Base-by-base conservation (phyloP, 2,329 filamentous ascomycete species). In the Thielaviopsis musarum region DNA sequence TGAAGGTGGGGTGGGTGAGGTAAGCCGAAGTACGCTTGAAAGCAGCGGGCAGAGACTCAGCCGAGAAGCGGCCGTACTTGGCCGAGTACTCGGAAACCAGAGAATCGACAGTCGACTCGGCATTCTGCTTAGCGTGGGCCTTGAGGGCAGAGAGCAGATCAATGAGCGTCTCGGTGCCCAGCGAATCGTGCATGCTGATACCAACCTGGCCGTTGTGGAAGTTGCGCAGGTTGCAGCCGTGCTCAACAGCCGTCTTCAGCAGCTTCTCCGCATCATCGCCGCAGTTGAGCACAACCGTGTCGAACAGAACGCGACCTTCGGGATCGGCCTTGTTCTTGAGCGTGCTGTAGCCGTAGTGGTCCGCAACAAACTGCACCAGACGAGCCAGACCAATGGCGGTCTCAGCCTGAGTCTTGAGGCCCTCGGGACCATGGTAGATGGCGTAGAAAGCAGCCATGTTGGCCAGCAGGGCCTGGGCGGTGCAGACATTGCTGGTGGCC, bases 401-500 rank as follows among this genome's bases (percentile, higher is more conserved):
- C 69, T 91, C 80, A 0, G 91, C 91, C 68, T 96, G 96, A 15
- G 82, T 79, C 72, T 83, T 89, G 56, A 97, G 74, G 19, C 91
- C 90, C 58, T 82, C 72, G 0, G 91, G 91, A 3, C 91, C 91
- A 69, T 97, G 91, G 71, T 96, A 97, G 58, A 96, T 78, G 57
- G 90, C 91, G 69, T 95, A 97, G 74, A 96, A 85, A 59, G 91
- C 89, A 65, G 83, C 91, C 88, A 96, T 96, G 71, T 97, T 97
- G 45, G 91, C 91, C 57, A 96, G 77, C 26, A 97, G 75, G 9
- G 91, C 91, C 72, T 97, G 91, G 1, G 91, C 91, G 1, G 91
- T 97, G 75, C 91, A 97, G 62, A 96, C 91, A 69, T 97, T 97
- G 75, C 90, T 95, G 1, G 91, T 97, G 1, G 91, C 91, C 78